Percentiles rank a stretch among this genome's conserved stretches.
phyloP scores from a whole-genome alignment of 257 asterid species.

The Echium plantagineum region DNA sequence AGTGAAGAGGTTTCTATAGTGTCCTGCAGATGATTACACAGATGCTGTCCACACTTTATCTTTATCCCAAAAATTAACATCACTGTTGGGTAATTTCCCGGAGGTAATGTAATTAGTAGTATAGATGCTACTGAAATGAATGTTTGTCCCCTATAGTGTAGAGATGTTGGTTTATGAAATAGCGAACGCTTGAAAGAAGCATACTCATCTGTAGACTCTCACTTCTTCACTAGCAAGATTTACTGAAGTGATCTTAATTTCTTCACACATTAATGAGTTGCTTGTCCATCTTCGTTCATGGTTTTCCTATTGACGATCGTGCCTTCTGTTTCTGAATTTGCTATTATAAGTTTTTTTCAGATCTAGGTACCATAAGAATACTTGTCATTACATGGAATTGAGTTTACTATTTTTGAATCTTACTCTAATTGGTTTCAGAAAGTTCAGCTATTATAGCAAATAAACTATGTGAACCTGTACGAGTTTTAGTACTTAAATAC shows the following conservation, averaged over 20 bases:
- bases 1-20: constrained; percentile 61
- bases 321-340: not conserved
- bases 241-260: not conserved
- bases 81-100: constrained; percentile 83
- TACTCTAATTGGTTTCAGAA: too few species aligned
- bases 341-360: not conserved
- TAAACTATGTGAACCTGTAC: too few species aligned
- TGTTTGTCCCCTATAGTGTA: not conserved
- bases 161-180: not conserved
- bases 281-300: not conserved
- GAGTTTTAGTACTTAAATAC: too few species aligned
- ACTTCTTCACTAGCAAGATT: not conserved
- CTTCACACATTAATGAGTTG: not conserved
- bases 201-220: not conserved
- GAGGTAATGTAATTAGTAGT: constrained; percentile 47
- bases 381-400: too few species aligned
- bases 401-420: too few species aligned
- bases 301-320: not conserved
- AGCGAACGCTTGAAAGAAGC: not conserved
- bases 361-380: too few species aligned
- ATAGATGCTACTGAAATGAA: not conserved
- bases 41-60: constrained; percentile 96
- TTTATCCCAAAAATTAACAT: constrained; percentile 79
- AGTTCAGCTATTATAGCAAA: too few species aligned
- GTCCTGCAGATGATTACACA: constrained; percentile 74